Conservation (phyloP, 129 eudicot genomes). For the Glebionis coronaria region DNA sequence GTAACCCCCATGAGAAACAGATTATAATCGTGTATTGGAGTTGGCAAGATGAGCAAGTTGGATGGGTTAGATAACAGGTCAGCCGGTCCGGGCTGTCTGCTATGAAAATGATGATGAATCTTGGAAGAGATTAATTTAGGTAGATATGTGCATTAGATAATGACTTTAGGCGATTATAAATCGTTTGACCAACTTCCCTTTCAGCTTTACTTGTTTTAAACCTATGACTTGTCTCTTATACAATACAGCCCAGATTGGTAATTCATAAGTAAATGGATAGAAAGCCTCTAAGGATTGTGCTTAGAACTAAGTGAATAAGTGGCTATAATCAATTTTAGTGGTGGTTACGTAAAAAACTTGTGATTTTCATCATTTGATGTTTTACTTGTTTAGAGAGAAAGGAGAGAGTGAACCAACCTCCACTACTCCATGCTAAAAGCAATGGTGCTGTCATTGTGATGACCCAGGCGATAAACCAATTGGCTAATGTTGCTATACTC, state of each 20-base stretch:
- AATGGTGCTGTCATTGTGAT: slow-evolving; percentile 85
- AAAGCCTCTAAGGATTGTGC: background rate
- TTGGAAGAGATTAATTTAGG: too few species aligned
- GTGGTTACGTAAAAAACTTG: background rate
- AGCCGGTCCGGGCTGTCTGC: too few species aligned
- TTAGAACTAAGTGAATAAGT: too few species aligned
- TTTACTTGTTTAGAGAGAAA: slow-evolving; percentile 3
- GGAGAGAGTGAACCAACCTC: slow-evolving; percentile 52
- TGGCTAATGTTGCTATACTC: slow-evolving; percentile 77
- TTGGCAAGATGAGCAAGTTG: background rate
- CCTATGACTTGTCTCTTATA: background rate
- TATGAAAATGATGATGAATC: too few species aligned
- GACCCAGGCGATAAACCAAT: slow-evolving; percentile 78
- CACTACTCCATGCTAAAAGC: slow-evolving; percentile 81
- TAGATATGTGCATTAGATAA: too few species aligned
- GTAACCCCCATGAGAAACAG: background rate
- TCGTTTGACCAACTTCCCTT: background rate
- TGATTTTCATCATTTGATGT: background rate
- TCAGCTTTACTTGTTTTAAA: background rate
- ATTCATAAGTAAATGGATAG: background rate
- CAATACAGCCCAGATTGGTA: background rate
- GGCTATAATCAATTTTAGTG: background rate
- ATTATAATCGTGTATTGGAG: background rate
- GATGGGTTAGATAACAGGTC: background rate
- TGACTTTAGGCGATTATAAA: too few species aligned